A percentile compares a stretch with the other conserved stretches of the same genome.
These are phyloP conservation scores for Pseudoscleropodium purum DNA, from an alignment of 225 moss, liverwort and hornwort genomes.

Conservation along the genomic window DNA sequence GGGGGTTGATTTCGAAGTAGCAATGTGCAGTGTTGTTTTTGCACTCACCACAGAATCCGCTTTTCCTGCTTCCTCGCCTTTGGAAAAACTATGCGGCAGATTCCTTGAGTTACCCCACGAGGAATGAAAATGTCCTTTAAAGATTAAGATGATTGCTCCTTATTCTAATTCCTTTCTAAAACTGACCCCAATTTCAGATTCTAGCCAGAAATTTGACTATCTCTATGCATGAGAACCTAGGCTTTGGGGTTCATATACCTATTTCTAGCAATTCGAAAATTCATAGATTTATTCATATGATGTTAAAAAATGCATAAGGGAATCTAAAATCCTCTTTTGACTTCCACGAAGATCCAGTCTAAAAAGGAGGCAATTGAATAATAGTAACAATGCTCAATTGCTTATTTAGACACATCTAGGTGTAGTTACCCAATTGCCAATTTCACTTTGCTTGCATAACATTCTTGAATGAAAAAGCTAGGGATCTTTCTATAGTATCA, in stretches of 20 bases:
- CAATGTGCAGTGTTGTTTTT: too few relatives aligned
- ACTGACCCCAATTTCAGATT: too few relatives aligned
- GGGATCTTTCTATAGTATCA: not conserved
- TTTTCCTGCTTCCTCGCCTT: too few relatives aligned
- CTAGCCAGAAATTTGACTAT: too few relatives aligned
- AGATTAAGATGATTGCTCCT: too few relatives aligned
- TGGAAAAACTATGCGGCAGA: too few relatives aligned
- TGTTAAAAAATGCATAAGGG: not conserved
- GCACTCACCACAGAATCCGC: too few relatives aligned
- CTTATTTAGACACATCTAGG: not conserved
- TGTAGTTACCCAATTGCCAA: not conserved
- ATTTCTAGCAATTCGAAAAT: not conserved
- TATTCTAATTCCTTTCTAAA: too few relatives aligned
- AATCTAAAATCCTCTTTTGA: not conserved
- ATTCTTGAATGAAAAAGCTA: not conserved
- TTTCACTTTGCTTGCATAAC: not conserved
- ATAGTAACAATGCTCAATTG: not conserved
- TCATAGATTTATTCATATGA: not conserved
- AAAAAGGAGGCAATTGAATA: not conserved
- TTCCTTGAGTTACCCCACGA: too few relatives aligned
- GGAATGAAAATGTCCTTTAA: too few relatives aligned
- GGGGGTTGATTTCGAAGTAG: too few relatives aligned
- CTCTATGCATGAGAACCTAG: not conserved
- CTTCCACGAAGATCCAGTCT: not conserved
- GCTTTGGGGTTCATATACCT: accelerated